Base-by-base conservation (phyloP, 805 yeast species). In the Debaryomyces tyrocola region DNA sequence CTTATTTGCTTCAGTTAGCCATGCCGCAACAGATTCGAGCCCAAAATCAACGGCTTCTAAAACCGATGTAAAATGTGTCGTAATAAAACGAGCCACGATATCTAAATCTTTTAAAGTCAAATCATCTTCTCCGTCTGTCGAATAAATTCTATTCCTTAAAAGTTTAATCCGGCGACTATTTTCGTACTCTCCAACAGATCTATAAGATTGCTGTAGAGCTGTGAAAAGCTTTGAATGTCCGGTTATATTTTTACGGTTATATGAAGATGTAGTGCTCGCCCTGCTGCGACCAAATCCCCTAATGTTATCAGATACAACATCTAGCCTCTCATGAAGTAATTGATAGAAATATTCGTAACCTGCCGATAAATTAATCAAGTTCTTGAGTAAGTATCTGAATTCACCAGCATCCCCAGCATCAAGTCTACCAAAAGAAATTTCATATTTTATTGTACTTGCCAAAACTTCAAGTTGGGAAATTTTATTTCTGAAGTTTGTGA, bases 1-100 rank as follows among this genome's bases (percentile, higher is more conserved):
- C 2, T 55, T 52, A 47, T 68, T 67, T 2, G 72, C 67, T 34
- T 57, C 58, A 6, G 40, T 40, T 4, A 68, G 38, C 73, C 73
- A 68, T 8, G 48, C 49, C 7, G 48, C 40, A 2, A 59, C 41
- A 0, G 50, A 51, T 6, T 35, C 53, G 6, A 67, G 34, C 2
- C 56, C 65, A 0, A 20, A 43, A 20, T 57, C 49, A 4, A 56
- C 47, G 2, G 54, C 45, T 8, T 50, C 55, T 9, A 63, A 31
- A 7, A 55, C 46, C 6, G 58, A 50, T 2, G 33, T 33, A 37
- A 59, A 63, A 12, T 55, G 45, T 6, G 46, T 48, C 11, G 48
- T 46, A 4, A 68, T 52, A n/a, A 57, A 43, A 1, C 46, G 49
- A 18, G 66, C 56, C 8, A 64, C 56, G 12, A 41, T 18, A 46